Conservation (phyloP, 768 basidiomycete genomes). For the Terana coerulea region DNA sequence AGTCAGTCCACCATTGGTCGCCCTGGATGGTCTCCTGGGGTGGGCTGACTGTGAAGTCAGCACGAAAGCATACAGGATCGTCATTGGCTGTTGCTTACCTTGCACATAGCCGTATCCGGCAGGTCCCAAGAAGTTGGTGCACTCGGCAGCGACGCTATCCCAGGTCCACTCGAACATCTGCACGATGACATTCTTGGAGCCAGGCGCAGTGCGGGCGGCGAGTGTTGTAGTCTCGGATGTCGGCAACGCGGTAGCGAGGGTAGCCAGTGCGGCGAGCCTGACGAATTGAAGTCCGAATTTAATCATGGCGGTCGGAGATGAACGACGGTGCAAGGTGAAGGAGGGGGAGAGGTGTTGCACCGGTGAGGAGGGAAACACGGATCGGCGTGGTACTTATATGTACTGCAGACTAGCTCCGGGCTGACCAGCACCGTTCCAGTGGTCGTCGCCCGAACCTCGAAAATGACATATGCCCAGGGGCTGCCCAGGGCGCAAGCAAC, state of each 20-base stretch:
- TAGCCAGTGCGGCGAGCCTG: background rate
- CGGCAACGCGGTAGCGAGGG: background rate
- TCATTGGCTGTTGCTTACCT: slow-evolving; percentile 35
- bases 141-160: slow-evolving; percentile 56
- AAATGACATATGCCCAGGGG: no score
- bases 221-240: no score
- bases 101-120: slow-evolving; percentile 70
- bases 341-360: no score
- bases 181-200: slow-evolving; percentile 44
- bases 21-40: slow-evolving; percentile 58
- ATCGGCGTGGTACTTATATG: no score
- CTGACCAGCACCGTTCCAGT: no score
- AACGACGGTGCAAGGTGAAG: no score
- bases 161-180: slow-evolving; percentile 70
- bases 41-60: slow-evolving; percentile 36
- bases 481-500: no score
- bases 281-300: no score
- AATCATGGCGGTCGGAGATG: no score
- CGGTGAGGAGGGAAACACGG: no score
- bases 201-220: slow-evolving; percentile 8
- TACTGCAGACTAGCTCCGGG: no score
- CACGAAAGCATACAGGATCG: background rate
- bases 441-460: no score
- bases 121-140: slow-evolving; percentile 61
- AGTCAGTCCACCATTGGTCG: slow-evolving; percentile 71